Percentiles rank a stretch among this genome's conserved stretches.
Conservation (phyloP, 179 eudicot genomes). For the Monotropa hypopitys region DNA sequence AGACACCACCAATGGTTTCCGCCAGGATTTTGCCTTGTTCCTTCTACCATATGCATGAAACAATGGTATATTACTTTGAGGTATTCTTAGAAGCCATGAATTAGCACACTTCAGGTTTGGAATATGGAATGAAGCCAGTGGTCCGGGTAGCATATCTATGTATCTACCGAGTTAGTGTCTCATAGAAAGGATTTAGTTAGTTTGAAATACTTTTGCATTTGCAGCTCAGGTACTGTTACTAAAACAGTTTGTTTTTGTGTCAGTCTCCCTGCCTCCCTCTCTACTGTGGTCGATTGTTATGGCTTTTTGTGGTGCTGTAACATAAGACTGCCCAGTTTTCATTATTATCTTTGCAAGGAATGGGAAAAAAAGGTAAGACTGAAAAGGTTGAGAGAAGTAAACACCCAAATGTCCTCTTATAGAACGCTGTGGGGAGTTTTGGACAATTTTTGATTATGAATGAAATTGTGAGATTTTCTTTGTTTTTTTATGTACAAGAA, state of each 20-base stretch:
- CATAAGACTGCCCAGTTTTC: neutral
- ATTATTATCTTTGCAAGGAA: too few species aligned
- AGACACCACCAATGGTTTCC: neutral
- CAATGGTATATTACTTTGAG: neutral
- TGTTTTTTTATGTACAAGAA: too few species aligned
- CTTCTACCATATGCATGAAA: neutral
- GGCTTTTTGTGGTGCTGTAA: neutral
- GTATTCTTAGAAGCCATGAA: neutral
- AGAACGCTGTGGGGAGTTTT: too few species aligned
- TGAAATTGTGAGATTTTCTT: too few species aligned
- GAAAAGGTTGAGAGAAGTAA: too few species aligned
- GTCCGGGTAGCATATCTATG: neutral
- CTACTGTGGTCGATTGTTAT: neutral
- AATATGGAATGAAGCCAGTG: slow-evolving; percentile 6
- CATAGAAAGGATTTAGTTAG: neutral
- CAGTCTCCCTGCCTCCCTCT: neutral
- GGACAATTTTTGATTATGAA: too few species aligned
- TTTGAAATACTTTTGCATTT: neutral
- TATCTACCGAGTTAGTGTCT: neutral
- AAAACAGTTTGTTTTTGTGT: neutral
- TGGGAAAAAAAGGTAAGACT: too few species aligned
- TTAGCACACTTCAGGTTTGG: neutral
- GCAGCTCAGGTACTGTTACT: neutral
- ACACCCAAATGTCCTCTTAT: too few species aligned
- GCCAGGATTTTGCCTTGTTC: neutral